These are phyloP conservation scores for Podospora pseudopauciseta DNA, from an alignment of 495 filamentous ascomycete species.

Conservation along the genomic window DNA sequence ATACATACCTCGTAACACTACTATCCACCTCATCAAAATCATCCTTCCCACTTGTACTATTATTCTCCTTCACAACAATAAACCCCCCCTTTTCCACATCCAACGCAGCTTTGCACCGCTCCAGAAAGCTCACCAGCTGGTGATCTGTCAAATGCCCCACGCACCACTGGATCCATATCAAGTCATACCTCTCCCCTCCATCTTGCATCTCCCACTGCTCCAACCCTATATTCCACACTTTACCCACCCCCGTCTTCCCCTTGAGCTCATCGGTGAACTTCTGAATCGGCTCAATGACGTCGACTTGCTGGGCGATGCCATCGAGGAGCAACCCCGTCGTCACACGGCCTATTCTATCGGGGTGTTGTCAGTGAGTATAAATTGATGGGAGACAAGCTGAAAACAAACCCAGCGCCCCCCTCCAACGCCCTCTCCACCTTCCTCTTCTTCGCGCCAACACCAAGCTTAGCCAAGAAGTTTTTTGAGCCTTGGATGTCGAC, in stretches of 20 bases:
- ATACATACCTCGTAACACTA: conserved; percentile 62
- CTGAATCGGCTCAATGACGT: conserved; percentile 53
- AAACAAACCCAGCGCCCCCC: conserved; percentile 53
- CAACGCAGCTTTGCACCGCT: conserved; percentile 56
- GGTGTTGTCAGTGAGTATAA: conserved; percentile 2
- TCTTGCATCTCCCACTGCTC: conserved; percentile 59
- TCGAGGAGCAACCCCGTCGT: conserved; percentile 41
- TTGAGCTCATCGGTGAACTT: conserved; percentile 54
- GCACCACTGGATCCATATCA: conserved; percentile 86
- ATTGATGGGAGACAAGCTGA: background rate
- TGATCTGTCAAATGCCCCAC: conserved; percentile 82
- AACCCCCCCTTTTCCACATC: conserved; percentile 39
- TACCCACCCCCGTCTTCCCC: conserved; percentile 49
- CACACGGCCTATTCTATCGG: conserved; percentile 51
- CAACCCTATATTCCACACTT: conserved; percentile 66
- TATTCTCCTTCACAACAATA: conserved; percentile 87
- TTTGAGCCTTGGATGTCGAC: conserved; percentile 74
- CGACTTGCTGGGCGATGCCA: conserved; percentile 27
- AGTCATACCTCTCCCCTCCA: conserved; percentile 49
- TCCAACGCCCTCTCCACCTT: conserved; percentile 38
- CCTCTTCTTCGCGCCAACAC: conserved; percentile 43
- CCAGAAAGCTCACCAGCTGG: conserved; percentile 65
- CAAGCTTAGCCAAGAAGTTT: conserved; percentile 74
- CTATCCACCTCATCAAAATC: conserved; percentile 75
- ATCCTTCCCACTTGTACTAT: conserved; percentile 61